Percentiles rank a stretch among this genome's conserved stretches.
phyloP scores from a whole-genome alignment of 306 rosid species.

The Gastrolobium bilobum region DNA sequence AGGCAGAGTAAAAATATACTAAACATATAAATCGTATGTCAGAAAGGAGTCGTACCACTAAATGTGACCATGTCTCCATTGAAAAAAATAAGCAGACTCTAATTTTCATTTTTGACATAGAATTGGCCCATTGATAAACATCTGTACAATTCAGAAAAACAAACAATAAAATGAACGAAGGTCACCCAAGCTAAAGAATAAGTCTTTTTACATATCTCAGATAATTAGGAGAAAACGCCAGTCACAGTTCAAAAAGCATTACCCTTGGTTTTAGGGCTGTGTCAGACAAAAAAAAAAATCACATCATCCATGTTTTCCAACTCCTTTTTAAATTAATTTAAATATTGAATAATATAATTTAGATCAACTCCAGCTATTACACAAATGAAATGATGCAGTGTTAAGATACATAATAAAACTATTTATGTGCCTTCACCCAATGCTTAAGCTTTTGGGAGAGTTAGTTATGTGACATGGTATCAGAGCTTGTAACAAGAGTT shows the following conservation, averaged over 20 bases:
- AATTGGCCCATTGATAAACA: constrained; percentile 89
- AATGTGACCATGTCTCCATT: constrained; percentile 76
- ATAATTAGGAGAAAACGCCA: constrained; percentile 14
- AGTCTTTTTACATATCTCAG: constrained; percentile 21
- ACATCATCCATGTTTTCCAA: constrained; percentile 2
- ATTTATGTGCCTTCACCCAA: too few species aligned
- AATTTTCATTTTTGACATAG: constrained; percentile 78
- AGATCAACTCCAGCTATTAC: constrained; percentile 20
- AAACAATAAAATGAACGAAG: constrained; percentile 21
- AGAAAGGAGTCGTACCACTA: constrained; percentile 61
- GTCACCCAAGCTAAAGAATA: constrained; percentile 30
- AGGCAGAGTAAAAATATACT: neutral
- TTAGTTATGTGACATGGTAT: too few species aligned
- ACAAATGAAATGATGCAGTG: constrained; percentile 17
- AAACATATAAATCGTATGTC: constrained; percentile 26
- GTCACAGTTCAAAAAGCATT: constrained; percentile 7
- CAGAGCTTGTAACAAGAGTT: too few species aligned
- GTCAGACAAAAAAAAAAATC: constrained; percentile 7
- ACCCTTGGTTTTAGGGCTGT: constrained; percentile 5
- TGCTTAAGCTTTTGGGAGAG: too few species aligned
- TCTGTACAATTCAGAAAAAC: constrained; percentile 61
- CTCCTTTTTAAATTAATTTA: neutral
- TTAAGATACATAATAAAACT: too few species aligned
- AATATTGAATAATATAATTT: neutral
- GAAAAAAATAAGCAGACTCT: constrained; percentile 90